phyloP scores from a whole-genome alignment of 2,329 filamentous ascomycete species.

The Ilyonectria sp. region DNA sequence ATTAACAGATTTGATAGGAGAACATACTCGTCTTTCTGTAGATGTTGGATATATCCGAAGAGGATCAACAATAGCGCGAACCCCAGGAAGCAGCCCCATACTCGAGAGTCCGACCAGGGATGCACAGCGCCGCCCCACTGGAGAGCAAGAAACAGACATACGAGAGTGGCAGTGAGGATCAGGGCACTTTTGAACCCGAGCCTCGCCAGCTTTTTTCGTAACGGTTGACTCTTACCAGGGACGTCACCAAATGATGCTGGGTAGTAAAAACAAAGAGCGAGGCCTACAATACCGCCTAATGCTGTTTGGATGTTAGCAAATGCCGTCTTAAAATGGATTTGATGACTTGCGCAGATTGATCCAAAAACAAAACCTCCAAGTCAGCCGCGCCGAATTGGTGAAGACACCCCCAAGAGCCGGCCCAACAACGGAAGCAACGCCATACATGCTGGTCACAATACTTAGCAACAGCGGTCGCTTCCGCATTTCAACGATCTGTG shows the following conservation, averaged over 20 bases:
- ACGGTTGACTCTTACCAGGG: not conserved
- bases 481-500: constrained; percentile 34
- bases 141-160: constrained; percentile 42
- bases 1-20: too few species aligned
- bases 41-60: too few species aligned
- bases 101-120: constrained; percentile 40
- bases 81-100: too few species aligned
- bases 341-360: constrained; percentile 39
- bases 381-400: constrained; percentile 37
- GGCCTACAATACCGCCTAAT: constrained; percentile 13
- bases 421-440: constrained; percentile 36
- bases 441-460: constrained; percentile 43
- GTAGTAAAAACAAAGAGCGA: constrained; percentile 31
- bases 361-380: constrained; percentile 46
- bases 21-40: too few species aligned
- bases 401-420: constrained; percentile 41
- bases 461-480: constrained; percentile 34
- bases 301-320: too few species aligned
- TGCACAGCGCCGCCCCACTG: constrained; percentile 45
- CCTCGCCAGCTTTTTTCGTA: constrained; percentile 25
- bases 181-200: constrained; percentile 36
- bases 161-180: constrained; percentile 26
- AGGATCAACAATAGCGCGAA: too few species aligned
- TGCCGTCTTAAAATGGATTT: too few species aligned
- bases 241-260: constrained; percentile 29